These are phyloP conservation scores for Spinellus fusiger DNA, from an alignment of 192 early-diverging fungal species.

Conservation along the genomic window DNA sequence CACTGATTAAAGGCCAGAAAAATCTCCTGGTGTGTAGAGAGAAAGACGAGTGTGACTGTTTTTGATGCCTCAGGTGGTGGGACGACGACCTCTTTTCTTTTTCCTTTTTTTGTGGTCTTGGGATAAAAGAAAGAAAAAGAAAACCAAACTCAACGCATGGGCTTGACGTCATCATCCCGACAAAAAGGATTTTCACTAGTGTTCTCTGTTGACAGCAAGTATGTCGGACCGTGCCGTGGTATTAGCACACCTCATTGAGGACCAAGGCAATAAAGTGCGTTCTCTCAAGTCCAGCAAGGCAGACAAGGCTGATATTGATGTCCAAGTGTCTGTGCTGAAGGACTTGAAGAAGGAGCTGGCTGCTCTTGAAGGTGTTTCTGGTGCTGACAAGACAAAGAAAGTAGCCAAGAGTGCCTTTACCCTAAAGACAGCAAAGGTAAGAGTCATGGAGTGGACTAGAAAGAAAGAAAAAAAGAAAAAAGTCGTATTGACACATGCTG, in stretches of 20 bases:
- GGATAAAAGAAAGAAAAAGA: too few relatives aligned
- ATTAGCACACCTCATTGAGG: conserved; percentile 38
- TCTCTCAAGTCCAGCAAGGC: conserved; percentile 57
- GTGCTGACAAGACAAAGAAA: conserved; percentile 30
- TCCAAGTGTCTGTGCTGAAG: conserved; percentile 51
- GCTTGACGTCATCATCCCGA: neutral
- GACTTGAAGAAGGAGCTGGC: conserved; percentile 59
- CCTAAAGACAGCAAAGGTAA: conserved; percentile 78
- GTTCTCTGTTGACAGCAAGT: neutral
- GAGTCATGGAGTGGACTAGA: neutral
- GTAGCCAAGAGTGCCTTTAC: conserved; percentile 44
- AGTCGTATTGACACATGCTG: neutral
- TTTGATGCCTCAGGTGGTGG: too few relatives aligned
- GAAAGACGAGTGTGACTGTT: too few relatives aligned
- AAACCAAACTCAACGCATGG: too few relatives aligned
- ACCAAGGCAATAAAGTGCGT: conserved; percentile 54
- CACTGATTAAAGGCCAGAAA: too few relatives aligned
- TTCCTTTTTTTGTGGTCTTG: too few relatives aligned
- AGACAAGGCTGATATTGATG: conserved; percentile 47
- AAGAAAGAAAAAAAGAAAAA: neutral
- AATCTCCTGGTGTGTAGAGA: too few relatives aligned
- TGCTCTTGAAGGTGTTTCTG: conserved; percentile 19
- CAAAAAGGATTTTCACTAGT: neutral
- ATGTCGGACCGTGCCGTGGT: conserved; percentile 27
- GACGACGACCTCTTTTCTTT: too few relatives aligned